Base-by-base conservation (phyloP, 495 filamentous ascomycete genomes). In the Penicillium cataractarum region DNA sequence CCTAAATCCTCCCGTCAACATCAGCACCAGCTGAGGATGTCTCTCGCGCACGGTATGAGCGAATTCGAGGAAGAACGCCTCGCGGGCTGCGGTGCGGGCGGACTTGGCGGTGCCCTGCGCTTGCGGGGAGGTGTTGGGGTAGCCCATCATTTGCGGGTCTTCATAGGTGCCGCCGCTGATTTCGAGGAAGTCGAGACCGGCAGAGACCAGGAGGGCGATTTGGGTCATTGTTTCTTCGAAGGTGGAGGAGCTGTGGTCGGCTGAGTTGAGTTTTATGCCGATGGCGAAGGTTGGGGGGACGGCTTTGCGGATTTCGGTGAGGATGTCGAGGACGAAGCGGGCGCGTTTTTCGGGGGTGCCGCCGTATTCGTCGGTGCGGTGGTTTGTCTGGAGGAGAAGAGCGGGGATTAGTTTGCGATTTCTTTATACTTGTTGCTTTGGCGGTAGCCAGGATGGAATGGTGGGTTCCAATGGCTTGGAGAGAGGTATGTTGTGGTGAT, bases 231-330 rank as follows among this genome's bases (percentile, higher is more conserved):
- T 79, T 19, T 79, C 80, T 62, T 80, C 77, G 52, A 86, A 67
- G 49, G 73, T 76, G 8, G 75, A 64, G 6, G 69, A 72, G 70
- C 76, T 76, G 70, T 79, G 78, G 60, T 89, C 87, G 2, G 80
- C 84, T 7, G 84, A 86, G 69, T 88, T 89, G 33, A 89, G 63
- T 70, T 89, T 89, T 46, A 89, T 79, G 17, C 86, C 85, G 40
- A 89, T 78, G 50, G 73, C 76, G 65, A 89, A 88, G 0, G 65
- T 69, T 4, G 72, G 5, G 0, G 80, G 81, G 1, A 82, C 82
- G 19, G 73, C 80, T 50, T 73, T 67, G 40, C 83, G 75, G 56
- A 74, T 79, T 58, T 72, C 66, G 6, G 49, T 39, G 15, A 82
- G 75, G 64, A 82, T 79, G 15, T 81, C 80, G 3, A 85, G 74